Evolutionary conservation across 2,329 filamentous ascomycete species (phyloP).

Genomic region (Beauveria asiatica): DNA sequence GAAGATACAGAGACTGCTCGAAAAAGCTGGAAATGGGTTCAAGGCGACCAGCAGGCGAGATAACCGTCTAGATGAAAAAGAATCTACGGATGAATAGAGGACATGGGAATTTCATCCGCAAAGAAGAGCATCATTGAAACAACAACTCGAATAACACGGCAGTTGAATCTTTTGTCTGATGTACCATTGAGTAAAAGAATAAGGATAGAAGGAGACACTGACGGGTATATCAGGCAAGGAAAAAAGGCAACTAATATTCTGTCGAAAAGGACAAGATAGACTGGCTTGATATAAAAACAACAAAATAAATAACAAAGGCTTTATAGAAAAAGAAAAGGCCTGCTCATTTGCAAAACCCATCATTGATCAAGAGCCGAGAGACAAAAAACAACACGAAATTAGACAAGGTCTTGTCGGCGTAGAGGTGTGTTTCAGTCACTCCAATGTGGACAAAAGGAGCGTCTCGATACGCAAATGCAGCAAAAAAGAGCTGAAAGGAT

Average conservation of each 20-base stretch:
- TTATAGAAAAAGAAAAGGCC: conserved; percentile 14
- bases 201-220: not conserved
- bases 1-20: not conserved
- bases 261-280: not conserved
- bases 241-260: not conserved
- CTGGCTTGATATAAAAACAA: not conserved
- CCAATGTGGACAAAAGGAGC: not conserved
- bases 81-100: too few species aligned
- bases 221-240: not conserved
- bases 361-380: conserved; percentile 14
- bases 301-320: conserved; percentile 9
- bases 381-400: not conserved
- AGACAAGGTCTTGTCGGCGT: conserved; percentile 1
- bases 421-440: not conserved
- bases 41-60: too few species aligned
- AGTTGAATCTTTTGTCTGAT: too few species aligned
- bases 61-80: too few species aligned
- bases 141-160: too few species aligned
- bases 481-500: not conserved
- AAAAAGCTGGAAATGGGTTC: not conserved
- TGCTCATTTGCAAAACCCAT: conserved; percentile 1
- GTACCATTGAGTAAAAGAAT: not conserved
- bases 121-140: too few species aligned
- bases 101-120: too few species aligned
- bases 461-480: not conserved